Percentiles rank a stretch among this genome's conserved stretches.
Evolutionary conservation across 257 asterid genomes (phyloP).

Genomic region (Solanum chilense): DNA sequence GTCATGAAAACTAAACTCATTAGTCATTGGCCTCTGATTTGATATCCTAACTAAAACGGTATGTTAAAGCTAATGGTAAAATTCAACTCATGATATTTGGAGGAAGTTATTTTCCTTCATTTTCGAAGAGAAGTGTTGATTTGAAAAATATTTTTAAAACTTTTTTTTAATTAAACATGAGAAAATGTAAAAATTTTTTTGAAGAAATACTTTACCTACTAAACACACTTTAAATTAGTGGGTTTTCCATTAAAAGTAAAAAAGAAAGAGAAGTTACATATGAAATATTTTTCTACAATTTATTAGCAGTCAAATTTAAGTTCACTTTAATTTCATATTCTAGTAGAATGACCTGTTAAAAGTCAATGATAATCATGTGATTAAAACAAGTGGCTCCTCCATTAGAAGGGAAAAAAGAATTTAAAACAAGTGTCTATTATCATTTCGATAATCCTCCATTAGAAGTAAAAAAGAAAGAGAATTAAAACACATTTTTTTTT

Average conservation of each 20-base stretch:
- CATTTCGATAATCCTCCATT: not conserved
- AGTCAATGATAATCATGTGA: not conserved
- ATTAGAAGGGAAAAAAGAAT: not conserved
- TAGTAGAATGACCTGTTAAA: not conserved
- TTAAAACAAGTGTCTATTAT: not conserved
- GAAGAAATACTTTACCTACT: no score
- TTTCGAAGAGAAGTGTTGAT: no score
- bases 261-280: not conserved
- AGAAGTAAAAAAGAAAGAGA: not conserved
- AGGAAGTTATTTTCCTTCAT: no score
- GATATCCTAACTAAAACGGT: not conserved
- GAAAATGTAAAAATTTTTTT: no score
- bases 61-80: not conserved
- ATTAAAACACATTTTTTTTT: not conserved
- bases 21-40: not conserved
- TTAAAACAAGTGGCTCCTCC: not conserved
- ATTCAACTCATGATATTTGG: no score
- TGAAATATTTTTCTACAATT: not conserved
- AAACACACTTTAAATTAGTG: no score
- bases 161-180: no score
- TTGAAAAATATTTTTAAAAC: no score
- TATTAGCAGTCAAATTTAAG: not conserved
- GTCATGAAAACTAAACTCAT: not conserved
- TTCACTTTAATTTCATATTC: not conserved
- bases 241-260: no score